A percentile compares a stretch with the other conserved stretches of the same genome.
Conservation (phyloP, 129 eudicot species). For the Flaveria robusta region DNA sequence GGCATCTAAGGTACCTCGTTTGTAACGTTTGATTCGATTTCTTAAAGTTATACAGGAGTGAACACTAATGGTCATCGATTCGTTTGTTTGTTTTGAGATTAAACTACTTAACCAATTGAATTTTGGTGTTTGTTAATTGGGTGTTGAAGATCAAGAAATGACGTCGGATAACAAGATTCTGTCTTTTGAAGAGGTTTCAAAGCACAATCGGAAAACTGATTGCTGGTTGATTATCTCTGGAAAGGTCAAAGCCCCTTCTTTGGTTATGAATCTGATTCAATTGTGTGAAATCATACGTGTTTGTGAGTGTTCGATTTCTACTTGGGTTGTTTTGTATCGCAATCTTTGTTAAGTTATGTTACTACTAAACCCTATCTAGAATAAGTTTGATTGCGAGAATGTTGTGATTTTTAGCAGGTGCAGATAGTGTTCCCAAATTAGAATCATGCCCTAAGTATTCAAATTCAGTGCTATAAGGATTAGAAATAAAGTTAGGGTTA, state of each 20-base stretch:
- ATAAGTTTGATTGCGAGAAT: not conserved
- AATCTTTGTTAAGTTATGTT: not conserved
- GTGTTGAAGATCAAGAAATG: conserved; percentile 36
- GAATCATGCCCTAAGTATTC: not conserved
- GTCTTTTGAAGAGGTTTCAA: conserved; percentile 52
- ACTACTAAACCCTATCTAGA: not conserved
- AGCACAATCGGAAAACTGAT: conserved; percentile 53
- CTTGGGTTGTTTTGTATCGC: not conserved
- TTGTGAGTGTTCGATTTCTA: not conserved
- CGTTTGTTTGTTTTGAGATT: conserved; percentile 4
- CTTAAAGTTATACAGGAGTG: not conserved
- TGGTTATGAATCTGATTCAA: too few relatives aligned
- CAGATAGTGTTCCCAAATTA: not conserved
- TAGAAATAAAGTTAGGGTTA: not conserved
- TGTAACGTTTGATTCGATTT: conserved; percentile 21
- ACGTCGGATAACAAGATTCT: conserved; percentile 37
- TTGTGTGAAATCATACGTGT: not conserved
- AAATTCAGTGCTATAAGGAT: not conserved
- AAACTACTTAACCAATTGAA: not conserved
- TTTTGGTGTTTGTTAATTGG: not conserved
- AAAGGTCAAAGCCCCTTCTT: conserved; percentile 41
- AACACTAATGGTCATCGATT: not conserved
- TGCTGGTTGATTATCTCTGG: conserved; percentile 74
- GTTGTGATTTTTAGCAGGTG: not conserved
- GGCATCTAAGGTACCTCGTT: conserved; percentile 16